A percentile compares a stretch with the other conserved stretches of the same genome.
Conservation (phyloP, 495 filamentous ascomycete genomes). For the Penicillium atrosanguineum region DNA sequence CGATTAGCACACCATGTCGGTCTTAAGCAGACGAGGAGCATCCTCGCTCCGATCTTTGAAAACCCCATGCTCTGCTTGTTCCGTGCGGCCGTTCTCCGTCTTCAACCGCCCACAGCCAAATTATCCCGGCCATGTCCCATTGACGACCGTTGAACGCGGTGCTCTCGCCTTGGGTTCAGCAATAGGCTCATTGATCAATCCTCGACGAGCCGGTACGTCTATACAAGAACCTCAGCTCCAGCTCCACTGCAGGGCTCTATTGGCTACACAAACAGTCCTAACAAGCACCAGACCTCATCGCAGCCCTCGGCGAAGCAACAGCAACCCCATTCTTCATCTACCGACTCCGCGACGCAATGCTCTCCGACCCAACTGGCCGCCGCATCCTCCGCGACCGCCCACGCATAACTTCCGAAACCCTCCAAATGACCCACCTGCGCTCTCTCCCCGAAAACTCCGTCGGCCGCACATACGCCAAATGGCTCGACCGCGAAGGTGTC, state of each 20-base stretch:
- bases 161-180: slow-evolving; percentile 82
- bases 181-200: slow-evolving; percentile 73
- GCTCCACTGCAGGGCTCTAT: not conserved
- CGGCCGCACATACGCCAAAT: slow-evolving; percentile 78
- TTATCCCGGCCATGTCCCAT: slow-evolving; percentile 90
- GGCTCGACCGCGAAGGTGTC: slow-evolving; percentile 91
- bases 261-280: not conserved
- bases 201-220: slow-evolving; percentile 65
- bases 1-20: slow-evolving; percentile 29
- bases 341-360: slow-evolving; percentile 89
- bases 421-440: slow-evolving; percentile 70
- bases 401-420: slow-evolving; percentile 76
- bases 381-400: slow-evolving; percentile 89
- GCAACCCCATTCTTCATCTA: slow-evolving; percentile 94
- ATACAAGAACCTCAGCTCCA: not conserved
- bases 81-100: slow-evolving; percentile 60
- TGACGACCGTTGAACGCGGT: slow-evolving; percentile 71
- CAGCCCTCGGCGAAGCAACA: slow-evolving; percentile 87
- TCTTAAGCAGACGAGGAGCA: slow-evolving; percentile 26
- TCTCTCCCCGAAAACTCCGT: slow-evolving; percentile 69
- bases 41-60: slow-evolving; percentile 18
- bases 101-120: slow-evolving; percentile 69
- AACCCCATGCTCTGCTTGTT: slow-evolving; percentile 5
- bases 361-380: slow-evolving; percentile 75
- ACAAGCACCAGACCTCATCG: slow-evolving; percentile 73